Evolutionary conservation across 257 asterid genomes (phyloP).

Genomic region (Jasminum sambac): DNA sequence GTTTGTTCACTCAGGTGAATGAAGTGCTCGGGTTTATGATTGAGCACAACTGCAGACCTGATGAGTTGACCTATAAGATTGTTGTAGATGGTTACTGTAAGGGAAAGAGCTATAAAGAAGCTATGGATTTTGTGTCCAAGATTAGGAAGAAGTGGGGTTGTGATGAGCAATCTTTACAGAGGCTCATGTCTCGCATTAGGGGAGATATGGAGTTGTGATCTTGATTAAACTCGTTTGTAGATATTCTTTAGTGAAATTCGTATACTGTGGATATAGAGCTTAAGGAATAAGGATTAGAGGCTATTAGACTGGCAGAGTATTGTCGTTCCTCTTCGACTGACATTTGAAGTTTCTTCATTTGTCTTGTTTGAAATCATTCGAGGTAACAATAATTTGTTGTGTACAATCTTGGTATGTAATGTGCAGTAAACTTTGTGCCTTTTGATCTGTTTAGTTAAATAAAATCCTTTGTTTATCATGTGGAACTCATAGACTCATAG

Average conservation of each 20-base stretch:
- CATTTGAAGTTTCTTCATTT: background rate
- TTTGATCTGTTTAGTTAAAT: background rate
- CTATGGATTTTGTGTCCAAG: slow-evolving; percentile 62
- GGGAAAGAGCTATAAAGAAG: slow-evolving; percentile 64
- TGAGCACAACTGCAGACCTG: slow-evolving; percentile 73
- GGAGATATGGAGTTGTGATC: slow-evolving; percentile 65
- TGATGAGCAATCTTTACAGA: slow-evolving; percentile 53
- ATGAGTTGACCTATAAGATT: slow-evolving; percentile 78
- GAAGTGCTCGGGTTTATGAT: slow-evolving; percentile 79
- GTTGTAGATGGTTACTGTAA: slow-evolving; percentile 81
- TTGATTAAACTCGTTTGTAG: background rate
- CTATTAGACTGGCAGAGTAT: background rate
- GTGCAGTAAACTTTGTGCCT: background rate
- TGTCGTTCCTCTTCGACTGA: background rate
- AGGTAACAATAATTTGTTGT: background rate
- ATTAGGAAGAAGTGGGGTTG: slow-evolving; percentile 49
- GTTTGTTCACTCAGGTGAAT: slow-evolving; percentile 64
- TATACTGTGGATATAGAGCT: no score
- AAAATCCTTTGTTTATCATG: background rate
- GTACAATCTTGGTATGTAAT: background rate
- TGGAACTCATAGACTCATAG: background rate
- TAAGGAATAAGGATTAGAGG: background rate
- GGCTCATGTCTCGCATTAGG: slow-evolving; percentile 60
- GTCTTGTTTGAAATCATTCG: background rate
- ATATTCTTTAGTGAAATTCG: no score